Conservation (phyloP, 495 filamentous ascomycete genomes). For the Penicillium desertorum region DNA sequence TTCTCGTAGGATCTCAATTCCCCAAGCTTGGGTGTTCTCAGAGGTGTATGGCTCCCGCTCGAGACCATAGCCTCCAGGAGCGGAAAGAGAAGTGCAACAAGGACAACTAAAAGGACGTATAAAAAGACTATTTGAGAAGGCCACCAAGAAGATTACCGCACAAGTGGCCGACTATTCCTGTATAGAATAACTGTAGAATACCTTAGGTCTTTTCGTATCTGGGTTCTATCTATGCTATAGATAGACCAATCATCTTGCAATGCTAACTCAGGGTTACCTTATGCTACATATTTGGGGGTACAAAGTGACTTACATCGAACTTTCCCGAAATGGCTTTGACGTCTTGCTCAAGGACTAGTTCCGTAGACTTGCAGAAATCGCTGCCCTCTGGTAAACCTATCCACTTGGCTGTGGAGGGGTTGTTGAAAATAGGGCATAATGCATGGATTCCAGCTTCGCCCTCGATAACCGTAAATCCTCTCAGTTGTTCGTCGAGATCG, state of each 20-base stretch:
- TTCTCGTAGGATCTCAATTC: no score
- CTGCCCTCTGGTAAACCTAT: neutral
- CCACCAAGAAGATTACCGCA: no score
- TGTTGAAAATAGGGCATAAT: neutral
- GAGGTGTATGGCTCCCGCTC: no score
- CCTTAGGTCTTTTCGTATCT: no score
- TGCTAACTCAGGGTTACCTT: neutral
- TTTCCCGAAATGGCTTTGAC: constrained; percentile 4
- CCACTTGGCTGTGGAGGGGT: neutral
- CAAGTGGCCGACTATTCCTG: no score
- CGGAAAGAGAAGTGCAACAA: no score
- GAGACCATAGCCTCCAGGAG: no score
- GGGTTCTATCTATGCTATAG: constrained; percentile 1
- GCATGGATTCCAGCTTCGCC: neutral
- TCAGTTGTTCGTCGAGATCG: neutral
- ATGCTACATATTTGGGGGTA: neutral
- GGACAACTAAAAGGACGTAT: no score
- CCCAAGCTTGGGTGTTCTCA: no score
- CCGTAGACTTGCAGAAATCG: no score
- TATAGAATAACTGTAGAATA: no score
- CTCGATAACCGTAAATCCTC: constrained; percentile 1
- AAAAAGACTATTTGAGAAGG: no score
- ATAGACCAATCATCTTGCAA: constrained; percentile 4
- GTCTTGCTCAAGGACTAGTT: neutral
- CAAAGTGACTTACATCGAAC: constrained; percentile 7